Conservation (phyloP, 192 early-diverging fungal species). For the Thoreauomyces humboldtii region DNA sequence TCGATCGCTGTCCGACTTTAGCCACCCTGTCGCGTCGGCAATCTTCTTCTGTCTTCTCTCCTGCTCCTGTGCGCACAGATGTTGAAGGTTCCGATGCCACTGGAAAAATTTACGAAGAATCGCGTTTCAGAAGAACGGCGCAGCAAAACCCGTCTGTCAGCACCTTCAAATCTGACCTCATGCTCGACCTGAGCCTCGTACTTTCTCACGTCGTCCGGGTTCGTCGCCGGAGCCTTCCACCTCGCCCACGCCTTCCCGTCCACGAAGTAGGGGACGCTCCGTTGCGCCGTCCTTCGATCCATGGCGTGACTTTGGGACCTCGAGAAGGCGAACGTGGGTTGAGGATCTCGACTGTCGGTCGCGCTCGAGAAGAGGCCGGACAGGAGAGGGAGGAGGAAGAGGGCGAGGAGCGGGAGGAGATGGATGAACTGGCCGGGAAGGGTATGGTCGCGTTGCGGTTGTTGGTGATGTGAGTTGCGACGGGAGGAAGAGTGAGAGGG, state of each 20-base stretch:
- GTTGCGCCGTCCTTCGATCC: slow-evolving; percentile 52
- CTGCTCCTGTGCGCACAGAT: slow-evolving; percentile 63
- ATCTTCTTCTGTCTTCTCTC: slow-evolving; percentile 53
- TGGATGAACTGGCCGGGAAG: slow-evolving; percentile 55
- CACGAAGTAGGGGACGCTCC: slow-evolving; percentile 79
- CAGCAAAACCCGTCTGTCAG: neutral
- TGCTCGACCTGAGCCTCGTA: slow-evolving; percentile 75
- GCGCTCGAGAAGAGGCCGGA: slow-evolving; percentile 53
- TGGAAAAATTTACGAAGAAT: slow-evolving; percentile 12
- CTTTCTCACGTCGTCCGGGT: slow-evolving; percentile 50
- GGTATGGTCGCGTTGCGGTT: slow-evolving; percentile 47
- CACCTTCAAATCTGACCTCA: slow-evolving; percentile 29
- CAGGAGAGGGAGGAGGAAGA: slow-evolving; percentile 73
- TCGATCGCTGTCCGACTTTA: slow-evolving; percentile 64
- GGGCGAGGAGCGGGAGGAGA: slow-evolving; percentile 72
- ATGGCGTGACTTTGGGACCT: slow-evolving; percentile 47
- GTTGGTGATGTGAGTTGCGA: slow-evolving; percentile 45
- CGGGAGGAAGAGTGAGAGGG: slow-evolving; percentile 30
- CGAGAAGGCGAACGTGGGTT: slow-evolving; percentile 67
- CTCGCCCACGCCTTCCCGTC: slow-evolving; percentile 49
- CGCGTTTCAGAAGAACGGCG: neutral
- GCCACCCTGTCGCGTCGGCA: slow-evolving; percentile 67
- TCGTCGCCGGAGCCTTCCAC: slow-evolving; percentile 35
- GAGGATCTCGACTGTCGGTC: slow-evolving; percentile 18
- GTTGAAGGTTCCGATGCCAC: slow-evolving; percentile 66